Base-by-base conservation (phyloP, 2,329 filamentous ascomycete species). In the Aspergillus amoenus region DNA sequence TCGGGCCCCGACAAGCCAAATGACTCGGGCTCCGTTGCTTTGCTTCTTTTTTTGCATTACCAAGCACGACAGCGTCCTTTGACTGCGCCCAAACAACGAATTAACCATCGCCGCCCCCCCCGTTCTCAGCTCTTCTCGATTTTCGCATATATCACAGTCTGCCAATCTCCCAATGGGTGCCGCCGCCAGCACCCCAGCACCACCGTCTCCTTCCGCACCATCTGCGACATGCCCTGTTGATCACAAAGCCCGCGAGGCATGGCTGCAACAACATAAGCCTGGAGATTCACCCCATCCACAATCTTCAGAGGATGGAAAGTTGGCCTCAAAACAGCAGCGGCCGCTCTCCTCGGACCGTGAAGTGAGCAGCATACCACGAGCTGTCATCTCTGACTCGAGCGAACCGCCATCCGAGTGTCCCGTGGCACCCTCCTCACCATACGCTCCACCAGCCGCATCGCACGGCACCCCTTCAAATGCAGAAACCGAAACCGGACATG, bases 231-330 rank as follows among this genome's bases (percentile, higher is more conserved):
- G 94, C 69, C 94, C 94, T 5, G 91, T 97, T 68, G 93, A 97
- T 77, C 89, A 93, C 77, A 90, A 91, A 68, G 89, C 91, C 52
- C 88, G 94, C 67, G 89, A 92, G 68, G 86, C 88, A 67, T 99
- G 93, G 93, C 83, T 97, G 75, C 84, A 70, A 77, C 82, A 73
- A 59, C 75, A 69, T 59, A 72, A 65, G 50, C 76, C 63, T 24
- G 68, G 68, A 12, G 59, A 48, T 64, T 74, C 61, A 63, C 75
- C 66, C 52, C 73, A 71, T 62, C 72, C 68, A 54, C 64, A 67
- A 18, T 64, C 68, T 49, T 61, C 64, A 55, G 48, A 63, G 55
- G 61, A 70, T 47, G 68, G 57, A 46, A 68, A 64, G 61, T 37
- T 61, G 30, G 64, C 56, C 56, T 52, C 56, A 55, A 76, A 66